A percentile compares a stretch with the other conserved stretches of the same genome.
Evolutionary conservation across 1,284 basidiomycete genomes (phyloP).

Genomic region (Cystobasidium pallidum): DNA sequence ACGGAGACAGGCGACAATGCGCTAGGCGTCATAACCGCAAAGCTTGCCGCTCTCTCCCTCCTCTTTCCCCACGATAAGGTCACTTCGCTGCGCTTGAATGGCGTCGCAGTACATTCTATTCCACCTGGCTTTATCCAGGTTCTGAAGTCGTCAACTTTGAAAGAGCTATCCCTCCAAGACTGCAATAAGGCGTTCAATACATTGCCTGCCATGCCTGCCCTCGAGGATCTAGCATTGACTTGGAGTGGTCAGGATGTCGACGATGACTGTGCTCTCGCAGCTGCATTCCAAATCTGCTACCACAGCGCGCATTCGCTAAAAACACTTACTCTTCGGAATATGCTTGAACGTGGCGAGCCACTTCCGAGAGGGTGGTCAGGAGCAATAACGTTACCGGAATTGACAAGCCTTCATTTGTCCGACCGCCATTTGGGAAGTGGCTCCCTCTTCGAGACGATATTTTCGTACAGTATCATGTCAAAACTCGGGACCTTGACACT

Average conservation of each 20-base stretch:
- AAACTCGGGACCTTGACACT: background rate
- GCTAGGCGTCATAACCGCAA: background rate
- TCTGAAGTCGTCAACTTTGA: background rate
- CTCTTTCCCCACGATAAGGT: background rate
- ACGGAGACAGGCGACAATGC: background rate
- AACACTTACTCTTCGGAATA: slow-evolving; percentile 11
- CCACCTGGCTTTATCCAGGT: background rate
- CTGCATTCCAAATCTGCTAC: background rate
- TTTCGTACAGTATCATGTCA: background rate
- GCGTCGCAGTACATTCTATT: background rate
- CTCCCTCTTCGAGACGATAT: background rate
- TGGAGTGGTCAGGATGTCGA: background rate
- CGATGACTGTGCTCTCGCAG: background rate
- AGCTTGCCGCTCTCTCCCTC: background rate
- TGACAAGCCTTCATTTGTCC: background rate
- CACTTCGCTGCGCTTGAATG: background rate
- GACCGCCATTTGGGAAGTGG: slow-evolving; percentile 5
- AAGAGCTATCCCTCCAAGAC: slow-evolving; percentile 14
- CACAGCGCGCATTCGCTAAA: background rate
- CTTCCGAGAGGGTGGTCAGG: background rate
- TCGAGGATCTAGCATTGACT: background rate
- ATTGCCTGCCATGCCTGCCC: background rate
- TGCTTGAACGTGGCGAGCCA: background rate
- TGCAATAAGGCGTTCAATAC: background rate
- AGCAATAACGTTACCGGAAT: slow-evolving; percentile 2